These are phyloP conservation scores for Zelonia costaricensis DNA, from an alignment of 208 protist genomes.

Conservation along the genomic window DNA sequence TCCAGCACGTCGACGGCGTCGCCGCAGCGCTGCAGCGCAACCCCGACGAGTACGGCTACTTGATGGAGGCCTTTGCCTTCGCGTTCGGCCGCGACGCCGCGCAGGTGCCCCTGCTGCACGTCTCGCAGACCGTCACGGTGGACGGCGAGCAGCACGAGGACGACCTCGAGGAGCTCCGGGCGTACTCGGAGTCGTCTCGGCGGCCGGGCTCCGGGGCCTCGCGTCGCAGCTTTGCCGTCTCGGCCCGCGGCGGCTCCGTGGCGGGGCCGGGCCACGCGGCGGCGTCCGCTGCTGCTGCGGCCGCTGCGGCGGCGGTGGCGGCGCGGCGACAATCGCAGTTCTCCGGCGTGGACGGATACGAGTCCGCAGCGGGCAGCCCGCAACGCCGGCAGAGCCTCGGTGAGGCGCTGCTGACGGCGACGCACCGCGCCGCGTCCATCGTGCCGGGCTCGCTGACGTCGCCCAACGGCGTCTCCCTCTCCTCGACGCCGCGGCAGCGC, in stretches of 20 bases:
- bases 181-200: background rate
- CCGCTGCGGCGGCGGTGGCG: background rate
- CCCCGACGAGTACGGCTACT: slow-evolving; percentile 60
- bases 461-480: background rate
- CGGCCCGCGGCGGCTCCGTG: background rate
- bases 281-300: too few species aligned
- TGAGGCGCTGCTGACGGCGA: slow-evolving; percentile 19
- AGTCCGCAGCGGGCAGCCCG: background rate
- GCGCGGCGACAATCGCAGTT: background rate
- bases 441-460: background rate
- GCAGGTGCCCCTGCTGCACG: slow-evolving; percentile 57
- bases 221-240: background rate
- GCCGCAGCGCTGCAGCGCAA: slow-evolving; percentile 45
- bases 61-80: slow-evolving; percentile 57
- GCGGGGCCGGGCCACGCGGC: background rate
- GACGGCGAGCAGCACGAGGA: background rate
- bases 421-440: slow-evolving; percentile 2
- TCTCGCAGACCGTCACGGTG: slow-evolving; percentile 8
- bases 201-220: background rate
- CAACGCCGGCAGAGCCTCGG: slow-evolving; percentile 26
- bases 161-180: background rate
- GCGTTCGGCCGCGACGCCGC: slow-evolving; percentile 48
- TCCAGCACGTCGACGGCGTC: slow-evolving; percentile 48
- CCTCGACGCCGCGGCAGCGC: slow-evolving; percentile 15
- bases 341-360: background rate